Base-by-base conservation (phyloP, 495 filamentous ascomycete species). In the Penicillium chermesinum region DNA sequence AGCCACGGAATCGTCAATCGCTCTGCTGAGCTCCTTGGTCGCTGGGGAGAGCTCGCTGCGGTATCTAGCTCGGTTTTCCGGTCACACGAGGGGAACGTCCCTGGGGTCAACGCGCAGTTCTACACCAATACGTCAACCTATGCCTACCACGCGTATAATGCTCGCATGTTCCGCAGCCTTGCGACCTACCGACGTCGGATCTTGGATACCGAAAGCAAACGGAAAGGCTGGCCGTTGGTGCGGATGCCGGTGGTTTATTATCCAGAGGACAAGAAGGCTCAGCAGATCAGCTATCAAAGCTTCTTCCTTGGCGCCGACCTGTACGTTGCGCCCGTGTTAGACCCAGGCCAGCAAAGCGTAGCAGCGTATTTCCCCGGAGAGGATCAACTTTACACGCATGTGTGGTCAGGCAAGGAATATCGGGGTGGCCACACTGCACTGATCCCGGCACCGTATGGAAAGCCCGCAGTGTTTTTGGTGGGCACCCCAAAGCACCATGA, bases 191-290 rank as follows among this genome's bases (percentile, higher is more conserved):
- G 55, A 21, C 58, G 58, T 14, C 35, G 35, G 4, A 53, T 61
- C 20, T 41, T 61, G 38, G 54, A 61, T 22, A 61, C 58, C 18
- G 58, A 61, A 18, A 58, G 58, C 39, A 58, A 55, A 38, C 38
- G 39, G 1, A 17, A 42, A n/a, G 54, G 54, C 27, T 61, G 58
- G 58, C 55, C 58, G 20, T 50, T 61, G 44, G 33, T 61, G 12
- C 45, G 58, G 20, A 61, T 61, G 58, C 58, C 58, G 0, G 58
- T 61, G 3, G 41, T 61, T 34, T 61, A 61, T 33, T 43, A 61
- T 42, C 55, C 58, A 3, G 37, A 49, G n/a, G 58, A 58, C 7
- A n/a, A 14, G 9, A 41, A 44, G 32, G 58, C 58, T 0, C 58
- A 55, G 49, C 43, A 38, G 1, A 58, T 58, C 37, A 61, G 58